Conservation (phyloP, 192 early-diverging fungal genomes). For the Umbelopsis sp. region DNA sequence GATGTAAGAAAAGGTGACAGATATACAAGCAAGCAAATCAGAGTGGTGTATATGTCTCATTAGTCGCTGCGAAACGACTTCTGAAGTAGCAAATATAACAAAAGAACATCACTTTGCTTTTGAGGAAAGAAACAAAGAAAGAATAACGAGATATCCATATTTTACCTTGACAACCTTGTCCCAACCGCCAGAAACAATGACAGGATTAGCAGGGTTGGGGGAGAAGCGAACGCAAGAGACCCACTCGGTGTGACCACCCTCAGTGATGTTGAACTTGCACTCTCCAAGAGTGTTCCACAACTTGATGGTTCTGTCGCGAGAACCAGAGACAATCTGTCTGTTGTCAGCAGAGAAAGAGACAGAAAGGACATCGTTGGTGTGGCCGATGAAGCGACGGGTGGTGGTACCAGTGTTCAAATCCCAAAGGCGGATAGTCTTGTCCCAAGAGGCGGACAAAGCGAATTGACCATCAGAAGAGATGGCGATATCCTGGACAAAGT, state of each 20-base stretch:
- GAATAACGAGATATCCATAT: background rate
- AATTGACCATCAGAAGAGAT: constrained; percentile 99
- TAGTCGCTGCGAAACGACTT: constrained; percentile 12
- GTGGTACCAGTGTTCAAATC: constrained; percentile 94
- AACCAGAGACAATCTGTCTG: constrained; percentile 98
- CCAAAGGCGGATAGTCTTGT: constrained; percentile 99
- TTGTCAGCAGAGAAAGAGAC: constrained; percentile 99
- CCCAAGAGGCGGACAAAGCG: constrained; percentile 98
- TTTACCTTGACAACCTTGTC: constrained; percentile 96
- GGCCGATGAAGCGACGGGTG: constrained; percentile 96
- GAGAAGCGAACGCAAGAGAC: constrained; percentile 99
- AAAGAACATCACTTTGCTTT: constrained; percentile 7
- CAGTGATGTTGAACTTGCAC: constrained; percentile 98
- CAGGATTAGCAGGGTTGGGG: constrained; percentile 97
- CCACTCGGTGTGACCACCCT: constrained; percentile 98
- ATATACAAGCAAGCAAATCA: background rate
- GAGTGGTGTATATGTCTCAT: constrained; percentile 19
- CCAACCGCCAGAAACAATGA: constrained; percentile 98
- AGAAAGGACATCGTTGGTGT: constrained; percentile 97
- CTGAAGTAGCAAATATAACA: constrained; percentile 21
- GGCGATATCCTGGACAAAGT: constrained; percentile 97
- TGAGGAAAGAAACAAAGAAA: background rate
- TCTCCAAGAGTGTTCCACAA: constrained; percentile 99
- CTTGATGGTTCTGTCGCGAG: constrained; percentile 99
- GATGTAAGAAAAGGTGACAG: background rate